A percentile compares a stretch with the other conserved stretches of the same genome.
Evolutionary conservation across 169 alveolate genomes (phyloP).

Genomic region (Plasmodium adleri): DNA sequence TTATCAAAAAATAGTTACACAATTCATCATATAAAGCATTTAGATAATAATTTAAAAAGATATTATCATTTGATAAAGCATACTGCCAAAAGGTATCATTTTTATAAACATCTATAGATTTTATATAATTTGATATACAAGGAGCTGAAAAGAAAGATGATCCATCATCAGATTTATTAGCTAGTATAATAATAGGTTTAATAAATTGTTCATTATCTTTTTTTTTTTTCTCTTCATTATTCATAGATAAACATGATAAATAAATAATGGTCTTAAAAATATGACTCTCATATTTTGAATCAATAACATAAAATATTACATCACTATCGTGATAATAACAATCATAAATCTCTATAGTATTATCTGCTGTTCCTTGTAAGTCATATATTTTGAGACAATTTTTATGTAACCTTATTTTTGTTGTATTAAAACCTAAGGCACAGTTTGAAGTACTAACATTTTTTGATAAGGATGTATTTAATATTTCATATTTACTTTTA

Average conservation of each 20-base stretch:
- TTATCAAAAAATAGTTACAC: not conserved
- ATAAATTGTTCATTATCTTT: conserved; percentile 13
- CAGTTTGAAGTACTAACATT: conserved; percentile 18
- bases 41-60: conserved; percentile 26
- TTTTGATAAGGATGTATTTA: conserved; percentile 17
- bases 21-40: conserved; percentile 12
- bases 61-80: conserved; percentile 51
- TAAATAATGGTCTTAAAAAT: conserved; percentile 59
- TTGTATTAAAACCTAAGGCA: conserved; percentile 74
- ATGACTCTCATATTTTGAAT: conserved; percentile 56
- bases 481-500: conserved; percentile 64
- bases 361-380: conserved; percentile 52
- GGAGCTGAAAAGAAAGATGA: conserved; percentile 68
- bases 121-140: conserved; percentile 61
- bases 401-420: conserved; percentile 45
- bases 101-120: conserved; percentile 43
- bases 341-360: conserved; percentile 61
- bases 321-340: conserved; percentile 72
- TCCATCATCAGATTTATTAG: conserved; percentile 52
- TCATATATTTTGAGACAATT: conserved; percentile 58
- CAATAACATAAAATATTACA: conserved; percentile 70
- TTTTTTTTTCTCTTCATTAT: not conserved
- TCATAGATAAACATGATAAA: conserved; percentile 26
- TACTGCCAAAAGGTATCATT: conserved; percentile 54
- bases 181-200: conserved; percentile 68